These are phyloP conservation scores for Fagus crenata DNA, from an alignment of 306 rosid genomes.

Conservation along the genomic window DNA sequence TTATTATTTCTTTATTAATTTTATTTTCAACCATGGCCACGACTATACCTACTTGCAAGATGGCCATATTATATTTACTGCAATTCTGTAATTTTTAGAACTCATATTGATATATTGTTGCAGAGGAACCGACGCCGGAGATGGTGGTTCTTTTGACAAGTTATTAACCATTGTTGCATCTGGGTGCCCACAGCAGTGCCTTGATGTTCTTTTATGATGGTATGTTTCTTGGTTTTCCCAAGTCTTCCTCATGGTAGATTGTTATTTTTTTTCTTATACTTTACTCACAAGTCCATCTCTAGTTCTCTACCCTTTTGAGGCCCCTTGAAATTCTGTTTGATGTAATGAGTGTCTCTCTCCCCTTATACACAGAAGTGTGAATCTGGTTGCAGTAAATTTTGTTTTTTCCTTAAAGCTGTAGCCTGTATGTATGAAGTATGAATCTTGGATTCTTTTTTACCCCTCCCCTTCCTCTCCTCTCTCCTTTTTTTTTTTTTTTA, in stretches of 20 bases:
- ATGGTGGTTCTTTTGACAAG: slow-evolving; percentile 68
- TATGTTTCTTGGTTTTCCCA: neutral
- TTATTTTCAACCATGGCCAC: neutral
- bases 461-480: neutral
- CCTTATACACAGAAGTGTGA: neutral
- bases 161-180: slow-evolving; percentile 24
- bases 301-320: neutral
- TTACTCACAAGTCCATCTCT: neutral
- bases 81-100: slow-evolving; percentile 18
- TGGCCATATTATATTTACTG: neutral
- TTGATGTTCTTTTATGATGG: neutral
- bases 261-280: neutral
- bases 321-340: neutral
- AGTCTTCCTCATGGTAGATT: neutral
- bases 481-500: neutral
- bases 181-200: slow-evolving; percentile 9
- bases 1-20: too few species aligned
- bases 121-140: slow-evolving; percentile 55
- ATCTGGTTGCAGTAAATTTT: neutral
- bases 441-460: neutral
- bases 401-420: neutral
- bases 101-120: slow-evolving; percentile 27
- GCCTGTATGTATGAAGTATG: neutral
- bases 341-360: neutral
- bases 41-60: neutral